Conservation (phyloP, 495 filamentous ascomycete species). For the Hypoxylon rickii region DNA sequence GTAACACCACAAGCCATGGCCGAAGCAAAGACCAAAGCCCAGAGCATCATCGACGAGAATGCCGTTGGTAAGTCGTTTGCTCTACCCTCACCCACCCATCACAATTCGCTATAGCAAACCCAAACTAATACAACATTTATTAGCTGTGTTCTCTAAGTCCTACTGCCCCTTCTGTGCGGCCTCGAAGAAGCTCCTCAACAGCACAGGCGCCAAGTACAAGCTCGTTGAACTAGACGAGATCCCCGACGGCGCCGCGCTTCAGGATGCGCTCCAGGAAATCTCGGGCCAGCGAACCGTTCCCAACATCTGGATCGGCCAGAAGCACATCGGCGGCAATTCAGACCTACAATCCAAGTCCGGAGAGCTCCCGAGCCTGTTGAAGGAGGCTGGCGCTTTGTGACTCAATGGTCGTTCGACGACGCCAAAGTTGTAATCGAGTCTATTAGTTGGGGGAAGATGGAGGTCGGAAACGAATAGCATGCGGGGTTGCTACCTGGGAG, state of each 20-base stretch:
- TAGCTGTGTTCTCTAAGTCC: conserved; percentile 93
- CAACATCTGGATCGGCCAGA: conserved; percentile 87
- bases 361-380: conserved; percentile 48
- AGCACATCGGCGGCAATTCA: conserved; percentile 97
- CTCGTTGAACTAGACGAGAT: conserved; percentile 83
- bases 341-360: conserved; percentile 71
- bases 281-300: conserved; percentile 85
- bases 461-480: neutral
- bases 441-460: neutral
- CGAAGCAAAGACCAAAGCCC: conserved; percentile 83
- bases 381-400: conserved; percentile 46
- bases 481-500: neutral
- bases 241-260: conserved; percentile 83
- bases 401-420: conserved; percentile 10
- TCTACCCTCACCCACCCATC: neutral
- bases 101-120: neutral
- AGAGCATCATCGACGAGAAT: conserved; percentile 89
- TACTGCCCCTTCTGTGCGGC: conserved; percentile 95
- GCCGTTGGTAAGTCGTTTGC: conserved; percentile 69
- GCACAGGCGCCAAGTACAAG: conserved; percentile 72
- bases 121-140: neutral
- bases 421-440: conserved; percentile 10
- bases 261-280: conserved; percentile 80
- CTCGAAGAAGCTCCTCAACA: conserved; percentile 72
- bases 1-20: conserved; percentile 71